These are phyloP conservation scores for Trichoderma lentiforme DNA, from an alignment of 2,329 filamentous ascomycete genomes.

Conservation along the genomic window DNA sequence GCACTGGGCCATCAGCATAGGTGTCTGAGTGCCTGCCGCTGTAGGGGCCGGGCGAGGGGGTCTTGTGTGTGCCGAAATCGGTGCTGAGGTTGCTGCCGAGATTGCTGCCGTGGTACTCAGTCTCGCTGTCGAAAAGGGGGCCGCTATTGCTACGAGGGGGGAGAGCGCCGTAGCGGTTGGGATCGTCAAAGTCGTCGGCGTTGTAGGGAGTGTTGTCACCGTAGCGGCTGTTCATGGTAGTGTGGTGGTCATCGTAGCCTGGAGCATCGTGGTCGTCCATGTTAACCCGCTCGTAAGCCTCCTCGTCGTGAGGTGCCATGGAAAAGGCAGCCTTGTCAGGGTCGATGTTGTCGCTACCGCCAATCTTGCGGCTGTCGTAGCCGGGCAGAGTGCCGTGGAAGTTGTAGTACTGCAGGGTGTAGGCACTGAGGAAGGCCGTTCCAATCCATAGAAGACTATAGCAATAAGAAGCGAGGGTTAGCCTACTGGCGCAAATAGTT, in stretches of 20 bases:
- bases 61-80: slow-evolving; percentile 6
- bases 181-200: slow-evolving; percentile 39
- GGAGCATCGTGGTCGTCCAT: slow-evolving; percentile 51
- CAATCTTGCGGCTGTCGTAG: slow-evolving; percentile 49
- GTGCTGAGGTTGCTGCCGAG: slow-evolving; percentile 22
- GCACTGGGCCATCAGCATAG: slow-evolving; percentile 47
- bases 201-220: slow-evolving; percentile 38
- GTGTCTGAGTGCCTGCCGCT: slow-evolving; percentile 38
- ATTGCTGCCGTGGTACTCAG: slow-evolving; percentile 41
- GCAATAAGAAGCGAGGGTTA: background rate
- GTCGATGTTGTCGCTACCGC: slow-evolving; percentile 52
- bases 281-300: slow-evolving; percentile 61
- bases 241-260: slow-evolving; percentile 29
- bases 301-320: slow-evolving; percentile 63
- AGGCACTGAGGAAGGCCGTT: slow-evolving; percentile 55
- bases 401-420: slow-evolving; percentile 59
- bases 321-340: slow-evolving; percentile 68
- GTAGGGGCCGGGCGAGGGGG: slow-evolving; percentile 22
- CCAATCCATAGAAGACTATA: slow-evolving; percentile 53
- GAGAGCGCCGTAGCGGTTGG: slow-evolving; percentile 38
- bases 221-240: slow-evolving; percentile 30
- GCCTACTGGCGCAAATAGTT: background rate
- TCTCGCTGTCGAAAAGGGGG: slow-evolving; percentile 50
- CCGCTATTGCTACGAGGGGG: slow-evolving; percentile 35
- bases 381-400: slow-evolving; percentile 61